Evolutionary conservation across 495 filamentous ascomycete genomes (phyloP), one percentile per base, ranked within the genome.

Genomic region (Pyronema domesticum): DNA sequence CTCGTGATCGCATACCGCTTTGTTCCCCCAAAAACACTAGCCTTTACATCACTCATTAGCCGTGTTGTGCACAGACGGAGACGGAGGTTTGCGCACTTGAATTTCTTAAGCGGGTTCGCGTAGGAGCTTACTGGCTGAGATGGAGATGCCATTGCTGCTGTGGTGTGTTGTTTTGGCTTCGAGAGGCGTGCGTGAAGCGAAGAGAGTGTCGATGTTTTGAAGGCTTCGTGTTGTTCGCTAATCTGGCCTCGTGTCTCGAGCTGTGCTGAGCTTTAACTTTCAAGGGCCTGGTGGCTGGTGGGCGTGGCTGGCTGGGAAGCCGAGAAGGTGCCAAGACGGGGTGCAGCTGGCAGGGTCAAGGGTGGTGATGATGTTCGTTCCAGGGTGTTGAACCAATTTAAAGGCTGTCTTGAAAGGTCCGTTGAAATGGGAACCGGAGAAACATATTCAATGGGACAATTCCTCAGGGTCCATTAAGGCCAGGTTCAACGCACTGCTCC

Each of bases 91-190:
- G 48, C 76, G 59, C 73, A 95, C 89, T 98, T 98, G 80, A 95
- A 98, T 68, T 98, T 98, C 83, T 98, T 98, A 73, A 98, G 70
- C 55, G 91, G 91, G 77, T 98, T 98, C 71, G 87, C 94, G 75
- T 98, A 98, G 58, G 86, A 83, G 72, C 86, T 84, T 64, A 78
- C 83, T 58, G 78, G 45, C 17, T 70, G 49, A 76, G 73, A 56
- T 72, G 64, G 57, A 76, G 23, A 30, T 2, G 23, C 23, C 23
- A 30, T 30, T 30, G 23, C 23, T 30, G 1, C 23, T 30, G 23
- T 30, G 23, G 23, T 30, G 23, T 1, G 23, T 30, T 30, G 23
- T 30, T 30, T 30, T 30, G 23, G 5, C 23, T 61, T 60, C 72
- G 60, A 58, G 57, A 56, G 62, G 40, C 59, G 23, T 44, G 44